Base-by-base conservation (phyloP, 495 filamentous ascomycete genomes). In the Amorphotheca resinae region DNA sequence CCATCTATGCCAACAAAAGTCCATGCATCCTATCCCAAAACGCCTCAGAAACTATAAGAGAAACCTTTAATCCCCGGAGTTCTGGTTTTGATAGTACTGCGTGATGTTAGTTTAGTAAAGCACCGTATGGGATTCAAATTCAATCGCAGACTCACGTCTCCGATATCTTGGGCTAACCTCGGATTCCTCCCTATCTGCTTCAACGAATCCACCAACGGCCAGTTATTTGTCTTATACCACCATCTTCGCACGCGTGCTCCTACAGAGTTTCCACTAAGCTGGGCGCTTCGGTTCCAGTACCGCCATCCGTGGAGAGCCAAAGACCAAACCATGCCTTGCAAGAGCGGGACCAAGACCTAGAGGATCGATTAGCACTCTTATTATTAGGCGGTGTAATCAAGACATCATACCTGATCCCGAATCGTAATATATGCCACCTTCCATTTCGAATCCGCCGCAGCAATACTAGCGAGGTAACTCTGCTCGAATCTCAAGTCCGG, bases 401-500 rank as follows among this genome's bases (percentile, higher is more conserved):
- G 35, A n/a, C 21, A 28, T 53, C 53, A 38, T 53, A 93, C 82
- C 74, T 96, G 89, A 61, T 96, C 91, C 53, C 85, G 63, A 36
- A 81, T 57, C 15, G 91, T 96, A 48, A 96, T 89, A 72, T 76
- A 84, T 18, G 70, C 71, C 26, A 98, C 72, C 48, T 73, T 74
- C 61, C 79, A 76, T 77, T 74, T 84, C 20, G 74, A 78, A 44
- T 91, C 72, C 16, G 84, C 84, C 38, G 72, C 67, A 50, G 76
- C 73, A 42, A 98, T 76, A 58, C 85, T 88, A 36, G 79, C 79
- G 31, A 98, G 68, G 57, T 96, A 96, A 64, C 87, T 93, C 71
- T 98, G 91, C 67, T 98, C 91, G 61, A 96, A 96, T 38, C 91
- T 71, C 50, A 98, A 64, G 62, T 98, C 91, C 1, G 91, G 91